phyloP scores from a whole-genome alignment of 2,329 filamentous ascomycete genomes.

The Cladorrhinum sp. region DNA sequence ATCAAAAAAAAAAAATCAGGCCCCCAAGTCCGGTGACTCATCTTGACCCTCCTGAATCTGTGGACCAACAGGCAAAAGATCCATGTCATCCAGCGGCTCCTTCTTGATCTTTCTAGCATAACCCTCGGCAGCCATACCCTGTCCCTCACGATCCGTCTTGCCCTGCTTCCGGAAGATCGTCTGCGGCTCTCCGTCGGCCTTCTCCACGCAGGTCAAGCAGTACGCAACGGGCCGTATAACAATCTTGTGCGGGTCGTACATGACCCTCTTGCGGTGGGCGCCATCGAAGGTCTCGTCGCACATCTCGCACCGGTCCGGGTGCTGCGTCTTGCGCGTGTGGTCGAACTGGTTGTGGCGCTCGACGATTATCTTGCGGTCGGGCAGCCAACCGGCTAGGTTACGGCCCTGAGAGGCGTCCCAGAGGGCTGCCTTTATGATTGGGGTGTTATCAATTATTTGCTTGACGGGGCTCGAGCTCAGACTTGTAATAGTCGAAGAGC shows the following conservation, averaged over 20 bases:
- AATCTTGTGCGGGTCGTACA: constrained; percentile 18
- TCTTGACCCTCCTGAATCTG: too few relatives aligned
- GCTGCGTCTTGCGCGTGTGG: constrained; percentile 16
- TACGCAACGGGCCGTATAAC: constrained; percentile 12
- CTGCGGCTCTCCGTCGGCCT: neutral
- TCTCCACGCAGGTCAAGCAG: constrained; percentile 11
- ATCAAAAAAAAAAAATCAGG: too few relatives aligned
- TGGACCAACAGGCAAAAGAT: too few relatives aligned
- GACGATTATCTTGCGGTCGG: neutral
- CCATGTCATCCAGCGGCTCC: too few relatives aligned
- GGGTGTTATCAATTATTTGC: neutral
- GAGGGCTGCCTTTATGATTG: neutral
- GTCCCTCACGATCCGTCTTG: neutral
- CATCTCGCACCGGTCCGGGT: constrained; percentile 18
- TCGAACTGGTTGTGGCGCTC: neutral
- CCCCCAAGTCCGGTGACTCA: too few relatives aligned
- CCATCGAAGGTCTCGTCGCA: constrained; percentile 18
- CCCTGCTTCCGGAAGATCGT: neutral
- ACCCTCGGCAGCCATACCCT: too few relatives aligned
- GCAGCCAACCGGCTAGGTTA: constrained; percentile 3
- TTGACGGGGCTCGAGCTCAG: neutral
- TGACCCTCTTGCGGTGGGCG: neutral
- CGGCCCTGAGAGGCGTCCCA: neutral
- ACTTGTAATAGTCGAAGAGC: too few relatives aligned
- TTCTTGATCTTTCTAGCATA: too few relatives aligned